Conservation (phyloP, 768 basidiomycete species). For the Fistulinella prunicolor region DNA sequence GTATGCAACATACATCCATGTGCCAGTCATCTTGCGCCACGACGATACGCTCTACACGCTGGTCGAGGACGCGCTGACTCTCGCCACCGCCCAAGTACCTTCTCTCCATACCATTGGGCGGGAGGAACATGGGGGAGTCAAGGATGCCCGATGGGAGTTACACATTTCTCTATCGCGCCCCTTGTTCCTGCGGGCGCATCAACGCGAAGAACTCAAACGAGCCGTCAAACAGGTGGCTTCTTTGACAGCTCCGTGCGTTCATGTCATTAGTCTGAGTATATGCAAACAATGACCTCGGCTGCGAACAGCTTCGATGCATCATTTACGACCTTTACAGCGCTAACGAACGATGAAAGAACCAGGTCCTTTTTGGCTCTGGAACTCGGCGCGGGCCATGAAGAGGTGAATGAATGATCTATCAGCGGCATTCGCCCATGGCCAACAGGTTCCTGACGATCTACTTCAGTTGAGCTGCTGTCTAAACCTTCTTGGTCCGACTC, state of each 20-base stretch:
- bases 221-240: slow-evolving; percentile 55
- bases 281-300: slow-evolving; percentile 7
- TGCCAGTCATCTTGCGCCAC: slow-evolving; percentile 51
- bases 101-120: slow-evolving; percentile 45
- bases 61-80: slow-evolving; percentile 42
- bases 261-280: not conserved
- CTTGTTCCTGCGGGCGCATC: slow-evolving; percentile 74
- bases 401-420: slow-evolving; percentile 46
- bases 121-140: slow-evolving; percentile 4
- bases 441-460: slow-evolving; percentile 17
- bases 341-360: slow-evolving; percentile 78
- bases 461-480: slow-evolving; percentile 57
- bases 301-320: slow-evolving; percentile 63
- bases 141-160: slow-evolving; percentile 41
- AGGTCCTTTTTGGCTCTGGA: slow-evolving; percentile 80
- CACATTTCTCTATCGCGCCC: slow-evolving; percentile 88
- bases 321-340: slow-evolving; percentile 66
- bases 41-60: slow-evolving; percentile 44
- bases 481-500: slow-evolving; percentile 52
- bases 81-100: slow-evolving; percentile 46
- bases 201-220: slow-evolving; percentile 67
- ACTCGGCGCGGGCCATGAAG: slow-evolving; percentile 76
- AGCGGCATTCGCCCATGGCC: not conserved
- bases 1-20: slow-evolving; percentile 75
- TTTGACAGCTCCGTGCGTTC: slow-evolving; percentile 43